Percentiles rank a stretch among this genome's conserved stretches.
phyloP scores from a whole-genome alignment of 2,329 filamentous ascomycete species.

The Botrytis fragariae region DNA sequence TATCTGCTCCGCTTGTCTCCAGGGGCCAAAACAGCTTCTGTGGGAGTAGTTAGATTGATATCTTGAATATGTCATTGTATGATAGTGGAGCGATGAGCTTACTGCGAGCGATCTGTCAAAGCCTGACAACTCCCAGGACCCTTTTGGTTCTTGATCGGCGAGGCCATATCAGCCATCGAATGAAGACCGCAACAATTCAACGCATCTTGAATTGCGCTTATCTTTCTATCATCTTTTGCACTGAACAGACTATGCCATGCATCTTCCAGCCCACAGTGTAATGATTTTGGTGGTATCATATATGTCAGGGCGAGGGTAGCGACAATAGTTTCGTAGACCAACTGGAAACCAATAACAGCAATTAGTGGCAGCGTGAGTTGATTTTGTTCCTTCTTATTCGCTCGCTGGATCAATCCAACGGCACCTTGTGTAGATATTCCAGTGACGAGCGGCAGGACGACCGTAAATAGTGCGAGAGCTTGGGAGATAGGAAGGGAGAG shows the following conservation, averaged over 20 bases:
- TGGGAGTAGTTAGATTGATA: neutral
- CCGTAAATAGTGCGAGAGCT: constrained; percentile 34
- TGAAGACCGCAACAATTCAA: constrained; percentile 66
- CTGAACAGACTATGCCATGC: constrained; percentile 56
- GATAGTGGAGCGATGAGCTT: neutral
- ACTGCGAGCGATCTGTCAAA: constrained; percentile 19
- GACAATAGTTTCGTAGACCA: constrained; percentile 38
- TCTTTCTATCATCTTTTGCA: constrained; percentile 48
- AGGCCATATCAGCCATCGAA: constrained; percentile 56
- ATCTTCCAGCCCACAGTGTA: constrained; percentile 54
- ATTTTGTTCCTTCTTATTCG: constrained; percentile 29
- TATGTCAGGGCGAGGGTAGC: constrained; percentile 36
- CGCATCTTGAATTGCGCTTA: constrained; percentile 62
- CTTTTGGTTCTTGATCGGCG: constrained; percentile 44
- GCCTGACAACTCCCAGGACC: constrained; percentile 20
- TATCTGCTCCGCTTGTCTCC: constrained; percentile 54
- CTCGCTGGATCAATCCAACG: constrained; percentile 27
- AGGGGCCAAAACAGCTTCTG: constrained; percentile 51
- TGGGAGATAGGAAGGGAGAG: constrained; percentile 36
- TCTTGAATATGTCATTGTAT: neutral
- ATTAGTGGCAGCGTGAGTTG: constrained; percentile 34
- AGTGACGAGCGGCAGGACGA: constrained; percentile 36
- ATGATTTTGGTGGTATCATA: constrained; percentile 32
- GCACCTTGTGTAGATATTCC: constrained; percentile 33
- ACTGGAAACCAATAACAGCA: constrained; percentile 35